A percentile compares a stretch with the other conserved stretches of the same genome.
phyloP scores from a whole-genome alignment of 257 asterid genomes.

The Penstemon barbatus region DNA sequence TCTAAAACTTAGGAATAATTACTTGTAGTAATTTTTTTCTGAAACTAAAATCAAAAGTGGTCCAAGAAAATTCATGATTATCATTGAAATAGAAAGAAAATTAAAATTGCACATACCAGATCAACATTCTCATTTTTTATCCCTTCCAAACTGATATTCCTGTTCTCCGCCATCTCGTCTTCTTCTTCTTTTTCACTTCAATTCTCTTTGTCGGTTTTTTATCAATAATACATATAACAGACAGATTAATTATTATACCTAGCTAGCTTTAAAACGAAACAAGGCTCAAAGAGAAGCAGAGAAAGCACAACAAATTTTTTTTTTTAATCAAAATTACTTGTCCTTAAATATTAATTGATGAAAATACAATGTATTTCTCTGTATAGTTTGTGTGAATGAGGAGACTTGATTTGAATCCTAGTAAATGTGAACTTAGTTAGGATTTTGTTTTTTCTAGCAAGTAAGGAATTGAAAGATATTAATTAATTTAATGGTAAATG shows the following conservation, averaged over 20 bases:
- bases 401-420: background rate
- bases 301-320: constrained; percentile 12
- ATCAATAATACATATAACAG: background rate
- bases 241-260: background rate
- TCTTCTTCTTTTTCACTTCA: background rate
- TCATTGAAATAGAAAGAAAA: background rate
- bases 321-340: background rate
- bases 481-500: background rate
- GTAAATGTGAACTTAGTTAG: constrained; percentile 12
- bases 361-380: background rate
- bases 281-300: constrained; percentile 1
- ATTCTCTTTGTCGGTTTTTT: constrained; percentile 1
- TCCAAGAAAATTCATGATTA: background rate
- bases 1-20: background rate
- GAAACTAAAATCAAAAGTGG: background rate
- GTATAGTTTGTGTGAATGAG: background rate
- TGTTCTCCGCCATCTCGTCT: constrained; percentile 36
- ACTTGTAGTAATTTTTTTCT: background rate
- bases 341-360: background rate
- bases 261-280: constrained; percentile 1
- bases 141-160: constrained; percentile 55
- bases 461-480: background rate
- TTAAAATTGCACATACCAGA: constrained; percentile 41
- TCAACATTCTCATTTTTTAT: constrained; percentile 74
- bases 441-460: background rate